phyloP scores from a whole-genome alignment of 2,329 filamentous ascomycete species.

The Rutstroemia sp. region DNA sequence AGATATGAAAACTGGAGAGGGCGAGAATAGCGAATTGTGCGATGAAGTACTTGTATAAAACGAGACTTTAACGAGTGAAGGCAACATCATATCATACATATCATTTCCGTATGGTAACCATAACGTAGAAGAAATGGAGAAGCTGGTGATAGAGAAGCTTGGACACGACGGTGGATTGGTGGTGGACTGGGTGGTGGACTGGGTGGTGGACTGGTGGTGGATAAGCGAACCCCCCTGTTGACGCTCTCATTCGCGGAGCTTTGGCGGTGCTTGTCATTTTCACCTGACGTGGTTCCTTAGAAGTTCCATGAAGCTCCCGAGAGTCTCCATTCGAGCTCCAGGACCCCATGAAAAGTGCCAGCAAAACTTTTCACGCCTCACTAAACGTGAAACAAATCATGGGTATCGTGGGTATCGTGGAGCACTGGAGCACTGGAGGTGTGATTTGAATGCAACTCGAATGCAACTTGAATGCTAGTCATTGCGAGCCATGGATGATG shows the following conservation, averaged over 20 bases:
- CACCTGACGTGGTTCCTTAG: constrained; percentile 11
- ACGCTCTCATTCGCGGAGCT: background rate
- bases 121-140: background rate
- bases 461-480: background rate
- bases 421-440: no score
- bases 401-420: background rate
- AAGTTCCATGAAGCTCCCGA: background rate
- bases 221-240: no score
- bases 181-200: background rate
- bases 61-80: background rate
- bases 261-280: background rate
- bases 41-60: background rate
- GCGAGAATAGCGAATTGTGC: background rate
- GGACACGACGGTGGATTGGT: background rate
- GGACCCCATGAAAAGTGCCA: background rate
- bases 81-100: background rate
- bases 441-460: no score
- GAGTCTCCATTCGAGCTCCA: background rate
- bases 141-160: background rate
- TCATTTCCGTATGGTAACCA: background rate
- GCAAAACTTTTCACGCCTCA: background rate
- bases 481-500: background rate
- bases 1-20: background rate
- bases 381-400: background rate
- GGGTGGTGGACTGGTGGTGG: no score